Evolutionary conservation across 176 grass and related monocot species (phyloP), one percentile per base, ranked within the genome.

Genomic region (Dendrocalamus sinicus): DNA sequence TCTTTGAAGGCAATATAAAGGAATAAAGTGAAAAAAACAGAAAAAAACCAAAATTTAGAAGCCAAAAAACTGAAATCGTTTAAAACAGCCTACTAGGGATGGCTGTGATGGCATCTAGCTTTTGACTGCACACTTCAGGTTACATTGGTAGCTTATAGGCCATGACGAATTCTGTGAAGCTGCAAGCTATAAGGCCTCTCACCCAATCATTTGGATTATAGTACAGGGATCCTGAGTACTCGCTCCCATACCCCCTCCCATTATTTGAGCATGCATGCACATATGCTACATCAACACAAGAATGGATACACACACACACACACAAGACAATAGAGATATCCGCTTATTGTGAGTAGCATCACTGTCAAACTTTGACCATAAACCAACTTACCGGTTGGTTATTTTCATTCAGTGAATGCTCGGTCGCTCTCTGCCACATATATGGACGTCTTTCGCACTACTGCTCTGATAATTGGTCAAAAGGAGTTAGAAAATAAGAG

Each of bases 101-200:
- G 85, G 80, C 79, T 81, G 50, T 72, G 72, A 84, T 82, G 72
- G 58, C 86, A 81, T 81, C 37, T 92, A 89, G 70, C 84, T 66
- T 80, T 87, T 92, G 91, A 89, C 87, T 48, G 59, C 43, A 12
- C 67, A 43, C 22, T 9, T 32, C 30, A 76, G 32, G 0, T 53
- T 43, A 12, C n/a, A 24, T 12, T 60, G 4, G 22, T 23, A 60
- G 15, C 16, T 16, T 13, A 13, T 8, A 55, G 17, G 17, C 7
- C 22, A 23, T 2, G 8, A 26, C 23, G 11, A 61, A n/a, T 54
- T n/a, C 26, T 30, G 26, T 60, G 5, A 78, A 71, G 12, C 53
- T 44, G 20, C 26, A 2, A 47, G 11, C 46, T 47, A 47, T 47
- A 47, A n/a, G 14, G 69, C 67, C 87, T 28, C 28, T 22, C 9